phyloP scores from a whole-genome alignment of 352 stramenopile genomes.

The Stramenopiles sp. region DNA sequence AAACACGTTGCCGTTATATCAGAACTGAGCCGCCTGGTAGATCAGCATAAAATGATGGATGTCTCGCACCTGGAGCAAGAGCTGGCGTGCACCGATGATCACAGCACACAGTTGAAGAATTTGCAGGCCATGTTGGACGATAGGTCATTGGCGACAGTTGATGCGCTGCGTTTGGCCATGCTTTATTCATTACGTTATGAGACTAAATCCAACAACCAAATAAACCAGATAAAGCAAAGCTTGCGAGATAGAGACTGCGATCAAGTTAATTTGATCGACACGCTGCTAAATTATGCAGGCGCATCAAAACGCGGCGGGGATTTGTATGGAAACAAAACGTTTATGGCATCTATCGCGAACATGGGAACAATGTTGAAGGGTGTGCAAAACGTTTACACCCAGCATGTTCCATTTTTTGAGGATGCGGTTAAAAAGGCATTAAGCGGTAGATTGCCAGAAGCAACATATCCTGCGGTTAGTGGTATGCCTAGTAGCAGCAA shows the following conservation, averaged over 20 bases:
- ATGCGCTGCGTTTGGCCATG: constrained; percentile 92
- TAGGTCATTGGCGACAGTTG: constrained; percentile 60
- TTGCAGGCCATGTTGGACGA: constrained; percentile 53
- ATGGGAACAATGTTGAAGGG: constrained; percentile 74
- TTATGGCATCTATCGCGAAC: constrained; percentile 54
- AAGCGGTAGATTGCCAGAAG: too few relatives aligned
- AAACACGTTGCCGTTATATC: constrained; percentile 98
- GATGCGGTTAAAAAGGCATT: constrained; percentile 55
- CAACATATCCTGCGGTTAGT: constrained; percentile 50
- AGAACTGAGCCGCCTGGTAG: constrained; percentile 86
- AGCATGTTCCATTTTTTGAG: constrained; percentile 88
- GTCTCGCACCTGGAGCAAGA: constrained; percentile 89
- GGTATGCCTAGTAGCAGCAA: constrained; percentile 29
- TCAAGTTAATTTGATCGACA: constrained; percentile 38
- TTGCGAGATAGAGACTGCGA: constrained; percentile 31
- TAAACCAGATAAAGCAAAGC: constrained; percentile 32
- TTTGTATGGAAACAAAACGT: constrained; percentile 56
- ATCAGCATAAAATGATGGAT: constrained; percentile 87
- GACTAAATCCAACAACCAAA: constrained; percentile 46
- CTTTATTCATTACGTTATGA: constrained; percentile 97
- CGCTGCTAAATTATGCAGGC: constrained; percentile 45
- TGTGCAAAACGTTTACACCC: constrained; percentile 93
- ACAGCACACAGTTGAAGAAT: constrained; percentile 53
- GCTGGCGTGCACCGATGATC: constrained; percentile 54
- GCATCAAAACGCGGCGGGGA: constrained; percentile 39